Percentiles rank a stretch among this genome's conserved stretches.
Evolutionary conservation across 2,329 filamentous ascomycete genomes (phyloP).

Genomic region (Fusarium euwallaceae): DNA sequence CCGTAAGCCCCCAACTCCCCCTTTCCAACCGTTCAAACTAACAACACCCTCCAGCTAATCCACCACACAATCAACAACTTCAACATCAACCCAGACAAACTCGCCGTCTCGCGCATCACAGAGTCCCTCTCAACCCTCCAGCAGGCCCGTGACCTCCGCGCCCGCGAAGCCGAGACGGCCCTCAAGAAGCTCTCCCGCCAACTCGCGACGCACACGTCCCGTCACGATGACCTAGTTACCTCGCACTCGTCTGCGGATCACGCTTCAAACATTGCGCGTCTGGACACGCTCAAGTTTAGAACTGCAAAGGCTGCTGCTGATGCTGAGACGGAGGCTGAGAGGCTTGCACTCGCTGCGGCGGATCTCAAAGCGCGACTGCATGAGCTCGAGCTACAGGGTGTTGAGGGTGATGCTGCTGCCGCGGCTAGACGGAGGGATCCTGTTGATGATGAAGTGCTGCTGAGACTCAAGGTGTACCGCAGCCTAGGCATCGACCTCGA

Average conservation of each 20-base stretch:
- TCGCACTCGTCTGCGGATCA: constrained; percentile 84
- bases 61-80: constrained; percentile 93
- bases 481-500: constrained; percentile 92
- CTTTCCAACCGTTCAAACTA: neutral
- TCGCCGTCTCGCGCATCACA: constrained; percentile 84
- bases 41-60: constrained; percentile 75
- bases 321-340: constrained; percentile 93
- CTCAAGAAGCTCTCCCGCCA: constrained; percentile 81
- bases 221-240: constrained; percentile 81
- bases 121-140: constrained; percentile 87
- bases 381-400: constrained; percentile 87
- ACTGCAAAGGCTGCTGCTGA: constrained; percentile 92
- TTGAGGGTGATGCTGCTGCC: constrained; percentile 72
- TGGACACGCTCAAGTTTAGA: constrained; percentile 95
- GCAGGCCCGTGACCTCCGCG: constrained; percentile 83
- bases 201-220: constrained; percentile 78
- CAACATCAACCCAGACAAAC: constrained; percentile 91
- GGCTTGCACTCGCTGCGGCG: constrained; percentile 83
- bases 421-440: constrained; percentile 54
- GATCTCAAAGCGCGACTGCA: constrained; percentile 81
- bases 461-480: constrained; percentile 92
- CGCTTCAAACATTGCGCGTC: constrained; percentile 84
- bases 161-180: constrained; percentile 75
- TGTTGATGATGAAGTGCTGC: constrained; percentile 73
- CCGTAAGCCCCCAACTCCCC: constrained; percentile 64